These are phyloP conservation scores for Saksenaea vasiformis DNA, from an alignment of 371 early-diverging fungal species.

Conservation along the genomic window DNA sequence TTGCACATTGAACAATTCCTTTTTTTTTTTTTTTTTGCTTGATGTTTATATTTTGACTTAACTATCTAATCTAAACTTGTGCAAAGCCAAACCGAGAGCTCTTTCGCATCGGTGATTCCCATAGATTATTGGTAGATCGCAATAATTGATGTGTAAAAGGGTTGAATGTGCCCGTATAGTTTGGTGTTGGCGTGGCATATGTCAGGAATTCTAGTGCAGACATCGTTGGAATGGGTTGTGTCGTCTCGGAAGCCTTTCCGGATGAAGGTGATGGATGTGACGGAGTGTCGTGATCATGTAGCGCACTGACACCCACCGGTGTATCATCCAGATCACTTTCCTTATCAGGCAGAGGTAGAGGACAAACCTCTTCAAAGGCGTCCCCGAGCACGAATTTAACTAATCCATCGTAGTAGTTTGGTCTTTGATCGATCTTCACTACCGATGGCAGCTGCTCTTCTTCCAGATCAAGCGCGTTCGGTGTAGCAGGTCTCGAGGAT, in stretches of 20 bases:
- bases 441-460: neutral
- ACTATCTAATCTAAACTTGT: constrained; percentile 30
- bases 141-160: constrained; percentile 45
- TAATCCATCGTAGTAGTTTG: constrained; percentile 25
- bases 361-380: constrained; percentile 30
- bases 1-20: neutral
- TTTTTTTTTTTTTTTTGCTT: neutral
- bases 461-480: constrained; percentile 6
- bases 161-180: constrained; percentile 44
- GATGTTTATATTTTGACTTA: neutral
- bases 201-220: constrained; percentile 39
- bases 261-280: neutral
- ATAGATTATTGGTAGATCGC: constrained; percentile 26
- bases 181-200: constrained; percentile 33
- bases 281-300: constrained; percentile 20
- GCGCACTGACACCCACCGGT: constrained; percentile 36
- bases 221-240: constrained; percentile 6
- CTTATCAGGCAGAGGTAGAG: constrained; percentile 3
- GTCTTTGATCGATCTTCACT: neutral
- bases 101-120: constrained; percentile 44
- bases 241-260: constrained; percentile 9
- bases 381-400: constrained; percentile 44
- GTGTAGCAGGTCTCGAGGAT: constrained; percentile 19
- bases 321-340: constrained; percentile 25
- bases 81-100: constrained; percentile 54